These are phyloP conservation scores for Amanita inopinata DNA, from an alignment of 768 basidiomycete genomes.

Conservation along the genomic window DNA sequence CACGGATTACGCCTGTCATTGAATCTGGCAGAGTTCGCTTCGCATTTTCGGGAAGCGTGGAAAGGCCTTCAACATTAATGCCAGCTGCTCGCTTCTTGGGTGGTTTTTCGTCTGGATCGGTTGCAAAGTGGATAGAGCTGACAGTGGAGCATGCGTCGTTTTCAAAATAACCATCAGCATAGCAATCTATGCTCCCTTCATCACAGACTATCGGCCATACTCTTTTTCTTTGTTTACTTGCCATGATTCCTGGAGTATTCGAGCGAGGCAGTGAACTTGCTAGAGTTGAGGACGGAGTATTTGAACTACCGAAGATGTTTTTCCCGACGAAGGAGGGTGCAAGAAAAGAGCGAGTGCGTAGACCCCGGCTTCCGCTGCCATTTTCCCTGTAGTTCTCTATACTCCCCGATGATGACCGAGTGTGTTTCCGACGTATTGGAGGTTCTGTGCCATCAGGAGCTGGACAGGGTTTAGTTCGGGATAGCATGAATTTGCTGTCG, in stretches of 20 bases:
- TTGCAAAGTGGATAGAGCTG: conserved; percentile 4
- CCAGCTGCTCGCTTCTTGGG: background rate
- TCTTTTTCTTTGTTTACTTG: background rate
- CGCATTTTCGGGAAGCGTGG: too few species aligned
- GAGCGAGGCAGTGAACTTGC: too few species aligned
- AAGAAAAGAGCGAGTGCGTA: background rate
- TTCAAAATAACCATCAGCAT: background rate
- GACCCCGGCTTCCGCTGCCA: background rate
- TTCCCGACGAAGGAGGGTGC: background rate
- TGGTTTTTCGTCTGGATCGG: conserved; percentile 6
- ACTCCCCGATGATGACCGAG: background rate
- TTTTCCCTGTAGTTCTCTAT: too few species aligned
- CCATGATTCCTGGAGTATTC: too few species aligned
- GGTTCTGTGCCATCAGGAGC: background rate
- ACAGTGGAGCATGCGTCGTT: conserved; percentile 1
- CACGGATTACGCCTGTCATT: too few species aligned
- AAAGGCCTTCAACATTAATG: too few species aligned
- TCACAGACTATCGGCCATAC: too few species aligned
- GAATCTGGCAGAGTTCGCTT: too few species aligned
- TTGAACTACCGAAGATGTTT: too few species aligned
- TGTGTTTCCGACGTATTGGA: background rate
- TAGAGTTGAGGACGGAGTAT: too few species aligned
- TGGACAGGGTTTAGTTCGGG: too few species aligned
- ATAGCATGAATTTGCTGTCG: too few species aligned
- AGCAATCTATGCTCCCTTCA: background rate